Evolutionary conservation across 1,284 basidiomycete species (phyloP).

Genomic region (Puccinia sorghi): DNA sequence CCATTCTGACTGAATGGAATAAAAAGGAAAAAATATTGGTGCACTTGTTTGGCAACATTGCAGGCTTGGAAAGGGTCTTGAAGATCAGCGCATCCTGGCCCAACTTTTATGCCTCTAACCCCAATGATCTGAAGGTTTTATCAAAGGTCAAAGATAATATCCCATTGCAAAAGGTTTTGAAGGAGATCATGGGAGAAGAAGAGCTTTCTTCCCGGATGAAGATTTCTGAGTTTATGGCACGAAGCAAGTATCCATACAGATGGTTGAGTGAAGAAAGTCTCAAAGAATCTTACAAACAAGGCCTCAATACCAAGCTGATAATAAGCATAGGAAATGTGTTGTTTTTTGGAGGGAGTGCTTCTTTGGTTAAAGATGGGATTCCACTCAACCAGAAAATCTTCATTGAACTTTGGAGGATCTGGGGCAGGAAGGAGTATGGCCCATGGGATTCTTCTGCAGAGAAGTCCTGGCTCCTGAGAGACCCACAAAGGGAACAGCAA

Average conservation of each 20-base stretch:
- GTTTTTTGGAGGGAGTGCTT: too few relatives aligned
- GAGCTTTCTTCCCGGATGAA: not conserved
- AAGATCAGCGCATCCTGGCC: constrained; percentile 3
- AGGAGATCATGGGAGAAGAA: not conserved
- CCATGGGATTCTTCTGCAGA: not conserved
- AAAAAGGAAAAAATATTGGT: not conserved
- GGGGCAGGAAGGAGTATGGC: not conserved
- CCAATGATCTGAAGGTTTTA: not conserved
- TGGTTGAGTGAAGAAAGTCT: not conserved
- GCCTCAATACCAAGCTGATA: too few relatives aligned
- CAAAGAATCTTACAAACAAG: not conserved
- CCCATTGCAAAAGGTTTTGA: not conserved
- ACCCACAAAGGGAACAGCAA: not conserved
- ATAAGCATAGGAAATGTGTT: too few relatives aligned
- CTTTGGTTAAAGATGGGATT: too few relatives aligned
- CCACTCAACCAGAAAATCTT: not conserved
- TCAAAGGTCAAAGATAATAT: not conserved
- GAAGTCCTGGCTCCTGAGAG: not conserved
- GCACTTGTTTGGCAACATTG: not conserved
- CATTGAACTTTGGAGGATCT: not conserved
- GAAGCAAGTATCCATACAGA: not conserved
- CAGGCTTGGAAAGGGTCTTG: not conserved
- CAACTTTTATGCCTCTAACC: not conserved
- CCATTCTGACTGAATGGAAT: not conserved
- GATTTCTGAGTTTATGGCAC: not conserved